Percentiles rank a stretch among this genome's conserved stretches.
These are phyloP conservation scores for Piloderma croceum DNA, from an alignment of 768 basidiomycete genomes.

Conservation along the genomic window DNA sequence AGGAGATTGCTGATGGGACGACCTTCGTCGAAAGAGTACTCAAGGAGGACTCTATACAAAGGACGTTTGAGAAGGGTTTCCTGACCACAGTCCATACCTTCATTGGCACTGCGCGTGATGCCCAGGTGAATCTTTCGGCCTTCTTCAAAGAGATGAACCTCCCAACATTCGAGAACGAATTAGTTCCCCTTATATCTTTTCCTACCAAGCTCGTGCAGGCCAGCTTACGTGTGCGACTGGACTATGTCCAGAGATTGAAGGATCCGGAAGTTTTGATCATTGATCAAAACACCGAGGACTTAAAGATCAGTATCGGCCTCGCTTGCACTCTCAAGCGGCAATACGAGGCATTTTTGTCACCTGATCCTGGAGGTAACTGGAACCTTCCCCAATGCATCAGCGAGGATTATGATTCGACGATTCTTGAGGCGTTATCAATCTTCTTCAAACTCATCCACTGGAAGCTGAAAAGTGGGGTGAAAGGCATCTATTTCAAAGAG, in stretches of 20 bases:
- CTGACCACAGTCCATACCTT: conserved; percentile 83
- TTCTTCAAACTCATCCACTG: conserved; percentile 94
- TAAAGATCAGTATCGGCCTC: conserved; percentile 84
- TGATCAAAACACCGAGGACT: conserved; percentile 89
- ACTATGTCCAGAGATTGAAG: conserved; percentile 81
- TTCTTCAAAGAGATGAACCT: conserved; percentile 85
- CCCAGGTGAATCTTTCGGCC: conserved; percentile 73
- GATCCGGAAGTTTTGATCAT: conserved; percentile 88
- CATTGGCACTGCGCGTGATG: conserved; percentile 78
- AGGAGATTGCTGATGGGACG: conserved; percentile 57
- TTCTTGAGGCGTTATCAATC: conserved; percentile 78
- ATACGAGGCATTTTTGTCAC: conserved; percentile 85
- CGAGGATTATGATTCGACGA: conserved; percentile 84
- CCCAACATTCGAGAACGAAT: conserved; percentile 83
- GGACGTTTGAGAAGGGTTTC: conserved; percentile 88
- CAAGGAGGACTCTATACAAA: conserved; percentile 94
- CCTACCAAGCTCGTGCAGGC: conserved; percentile 93
- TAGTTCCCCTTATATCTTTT: conserved; percentile 91
- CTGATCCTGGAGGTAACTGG: conserved; percentile 87
- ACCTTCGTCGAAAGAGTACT: conserved; percentile 91
- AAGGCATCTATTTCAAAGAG: conserved; percentile 94
- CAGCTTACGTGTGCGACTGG: conserved; percentile 80
- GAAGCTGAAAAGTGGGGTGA: conserved; percentile 90
- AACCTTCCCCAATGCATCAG: conserved; percentile 82
- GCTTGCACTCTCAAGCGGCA: conserved; percentile 95